Base-by-base conservation (phyloP, 805 yeast genomes). In the Scheffersomyces stipitis region DNA sequence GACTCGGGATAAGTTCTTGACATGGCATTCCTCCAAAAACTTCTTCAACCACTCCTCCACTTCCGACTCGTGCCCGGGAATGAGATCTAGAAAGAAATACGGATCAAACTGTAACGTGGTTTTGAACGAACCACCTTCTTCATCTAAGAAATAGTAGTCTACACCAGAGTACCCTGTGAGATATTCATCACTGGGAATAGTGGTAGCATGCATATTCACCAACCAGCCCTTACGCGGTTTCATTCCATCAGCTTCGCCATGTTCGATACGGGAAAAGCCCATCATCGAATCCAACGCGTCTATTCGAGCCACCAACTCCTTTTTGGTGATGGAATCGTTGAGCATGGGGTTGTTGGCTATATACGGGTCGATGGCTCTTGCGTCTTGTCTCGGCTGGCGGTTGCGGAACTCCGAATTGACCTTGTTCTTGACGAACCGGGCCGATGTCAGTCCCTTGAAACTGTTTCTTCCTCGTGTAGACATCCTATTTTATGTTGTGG, bases 91-190 rank as follows among this genome's bases (percentile, higher is more conserved):
- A 34, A 83, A 76, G 53, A 93, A 86, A 58, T 93, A 93, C 0
- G 99, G 99, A 49, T 87, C 89, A 55, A 77, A 86, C 40, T 76
- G 83, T 10, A 86, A 62, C 1, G 96, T 83, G 3, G 89, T 82
- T 56, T 91, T 93, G 69, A 95, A 93, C 30, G 86, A 80, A 5
- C 97, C 99, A 32, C 99, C 99, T 58, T 90, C 97, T 52, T 87
- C 96, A 58, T 90, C 98, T 5, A 93, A 63, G 50, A 95, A 93
- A 56, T 95, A 95, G 60, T 84, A 89, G 51, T 93, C 97, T 3
- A 91, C 96, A 3, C 91, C 99, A 0, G 96, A 78, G 24, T 76
- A 69, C 7, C 96, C 96, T 8, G 35, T 16, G 8, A 73, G 50
- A 29, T 70, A 66, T 22, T 78, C 81, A 4, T 76, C 78, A 9